Evolutionary conservation across 2,329 filamentous ascomycete genomes (phyloP).

Genomic region (Lachnellula arida): DNA sequence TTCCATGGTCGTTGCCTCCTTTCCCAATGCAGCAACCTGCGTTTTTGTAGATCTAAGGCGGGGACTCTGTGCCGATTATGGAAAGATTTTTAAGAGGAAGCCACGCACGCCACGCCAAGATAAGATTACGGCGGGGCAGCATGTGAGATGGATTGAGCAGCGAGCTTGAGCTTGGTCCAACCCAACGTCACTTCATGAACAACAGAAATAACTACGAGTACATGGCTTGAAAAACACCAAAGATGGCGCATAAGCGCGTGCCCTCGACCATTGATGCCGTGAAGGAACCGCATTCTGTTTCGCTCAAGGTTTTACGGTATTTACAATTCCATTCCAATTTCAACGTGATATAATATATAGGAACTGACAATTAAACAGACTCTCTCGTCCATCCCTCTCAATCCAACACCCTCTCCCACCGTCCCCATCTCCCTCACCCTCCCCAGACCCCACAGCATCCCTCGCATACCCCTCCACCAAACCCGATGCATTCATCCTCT

Average conservation of each 20-base stretch:
- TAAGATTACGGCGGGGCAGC: not conserved
- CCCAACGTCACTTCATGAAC: not conserved
- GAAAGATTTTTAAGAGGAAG: not conserved
- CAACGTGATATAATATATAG: not conserved
- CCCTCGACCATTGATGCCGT: constrained; percentile 31
- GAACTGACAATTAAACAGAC: constrained; percentile 42
- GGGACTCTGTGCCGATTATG: not conserved
- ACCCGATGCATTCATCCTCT: constrained; percentile 47
- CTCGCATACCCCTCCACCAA: constrained; percentile 62
- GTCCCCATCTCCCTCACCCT: constrained; percentile 34
- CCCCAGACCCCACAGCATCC: constrained; percentile 56
- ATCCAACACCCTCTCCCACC: constrained; percentile 58
- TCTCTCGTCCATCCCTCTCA: constrained; percentile 77
- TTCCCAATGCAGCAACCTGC: not conserved
- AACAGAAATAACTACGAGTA: not conserved
- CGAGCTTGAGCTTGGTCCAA: not conserved
- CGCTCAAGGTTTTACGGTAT: constrained; percentile 70
- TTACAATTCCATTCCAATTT: constrained; percentile 5
- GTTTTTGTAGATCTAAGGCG: not conserved
- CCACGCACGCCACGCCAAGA: not conserved
- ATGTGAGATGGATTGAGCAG: not conserved
- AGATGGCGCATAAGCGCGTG: constrained; percentile 31
- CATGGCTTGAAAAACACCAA: constrained; percentile 18
- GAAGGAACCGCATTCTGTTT: constrained; percentile 75
- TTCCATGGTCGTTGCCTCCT: not conserved